phyloP scores from a whole-genome alignment of 768 basidiomycete species.

The Kwoniella newhampshirensis region DNA sequence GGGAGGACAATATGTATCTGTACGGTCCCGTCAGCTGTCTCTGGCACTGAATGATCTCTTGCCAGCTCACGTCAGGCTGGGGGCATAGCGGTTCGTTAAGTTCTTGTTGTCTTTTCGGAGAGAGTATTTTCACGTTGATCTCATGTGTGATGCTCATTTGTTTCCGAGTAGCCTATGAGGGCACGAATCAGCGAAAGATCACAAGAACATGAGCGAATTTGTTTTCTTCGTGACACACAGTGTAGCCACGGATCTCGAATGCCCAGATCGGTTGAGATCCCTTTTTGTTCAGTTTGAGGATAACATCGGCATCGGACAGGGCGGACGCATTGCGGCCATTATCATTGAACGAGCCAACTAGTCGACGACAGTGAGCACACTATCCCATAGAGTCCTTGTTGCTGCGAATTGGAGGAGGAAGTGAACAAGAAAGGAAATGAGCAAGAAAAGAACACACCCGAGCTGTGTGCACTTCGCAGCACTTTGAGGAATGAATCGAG shows the following conservation, averaged over 20 bases:
- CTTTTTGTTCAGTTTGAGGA: slow-evolving; percentile 46
- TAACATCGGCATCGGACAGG: slow-evolving; percentile 40
- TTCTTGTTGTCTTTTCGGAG: slow-evolving; percentile 39
- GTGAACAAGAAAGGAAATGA: too few relatives aligned
- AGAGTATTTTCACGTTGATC: slow-evolving; percentile 44
- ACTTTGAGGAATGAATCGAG: slow-evolving; percentile 49
- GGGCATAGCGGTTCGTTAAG: slow-evolving; percentile 52
- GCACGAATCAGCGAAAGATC: not conserved
- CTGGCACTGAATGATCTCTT: not conserved
- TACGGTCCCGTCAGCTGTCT: not conserved
- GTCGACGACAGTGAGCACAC: too few relatives aligned
- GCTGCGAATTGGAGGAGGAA: too few relatives aligned
- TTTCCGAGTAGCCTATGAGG: slow-evolving; percentile 8
- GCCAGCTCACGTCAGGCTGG: slow-evolving; percentile 48
- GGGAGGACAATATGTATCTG: slow-evolving; percentile 51
- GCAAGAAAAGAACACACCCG: slow-evolving; percentile 36
- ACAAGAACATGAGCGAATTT: not conserved
- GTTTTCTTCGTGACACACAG: slow-evolving; percentile 6
- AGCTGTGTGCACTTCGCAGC: slow-evolving; percentile 45
- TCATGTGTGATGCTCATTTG: slow-evolving; percentile 47
- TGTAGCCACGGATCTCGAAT: slow-evolving; percentile 46
- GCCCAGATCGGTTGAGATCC: slow-evolving; percentile 45
- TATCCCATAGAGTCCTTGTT: slow-evolving; percentile 8
- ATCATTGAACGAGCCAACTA: too few relatives aligned
- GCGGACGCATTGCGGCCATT: slow-evolving; percentile 5